Conservation (phyloP, 1,284 basidiomycete genomes). For the Ceratobasidium sp. region DNA sequence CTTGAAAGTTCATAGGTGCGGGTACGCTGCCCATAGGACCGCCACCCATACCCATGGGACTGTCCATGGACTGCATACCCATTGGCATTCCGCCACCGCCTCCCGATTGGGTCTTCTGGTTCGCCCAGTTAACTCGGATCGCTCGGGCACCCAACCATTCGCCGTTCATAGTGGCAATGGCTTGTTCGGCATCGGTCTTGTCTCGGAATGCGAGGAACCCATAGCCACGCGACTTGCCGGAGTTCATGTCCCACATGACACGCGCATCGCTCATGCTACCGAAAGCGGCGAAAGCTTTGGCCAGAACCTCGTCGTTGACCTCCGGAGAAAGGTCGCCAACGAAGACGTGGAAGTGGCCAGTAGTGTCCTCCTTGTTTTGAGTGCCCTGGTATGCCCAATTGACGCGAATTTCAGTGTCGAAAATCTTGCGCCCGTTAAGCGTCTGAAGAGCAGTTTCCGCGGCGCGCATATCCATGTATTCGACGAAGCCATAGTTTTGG, state of each 20-base stretch:
- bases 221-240: conserved; percentile 95
- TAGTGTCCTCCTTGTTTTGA: conserved; percentile 96
- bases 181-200: conserved; percentile 97
- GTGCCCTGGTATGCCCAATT: conserved; percentile 98
- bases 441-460: conserved; percentile 97
- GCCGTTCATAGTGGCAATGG: conserved; percentile 98
- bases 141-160: conserved; percentile 98
- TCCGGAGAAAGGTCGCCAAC: conserved; percentile 98
- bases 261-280: conserved; percentile 95
- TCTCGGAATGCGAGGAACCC: conserved; percentile 94
- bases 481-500: conserved; percentile 98
- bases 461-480: conserved; percentile 96
- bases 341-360: conserved; percentile 96
- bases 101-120: conserved; percentile 88
- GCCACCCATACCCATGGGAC: conserved; percentile 27
- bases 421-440: conserved; percentile 97
- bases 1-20: conserved; percentile 85
- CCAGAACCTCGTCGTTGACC: conserved; percentile 97
- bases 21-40: conserved; percentile 61
- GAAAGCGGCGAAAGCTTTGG: conserved; percentile 94
- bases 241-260: conserved; percentile 99
- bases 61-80: conserved; percentile 44
- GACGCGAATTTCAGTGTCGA: conserved; percentile 96
- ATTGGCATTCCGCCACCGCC: conserved; percentile 53
- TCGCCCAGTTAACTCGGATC: conserved; percentile 99